Base-by-base conservation (phyloP, 768 basidiomycete genomes). In the Kwoniella shandongensis region DNA sequence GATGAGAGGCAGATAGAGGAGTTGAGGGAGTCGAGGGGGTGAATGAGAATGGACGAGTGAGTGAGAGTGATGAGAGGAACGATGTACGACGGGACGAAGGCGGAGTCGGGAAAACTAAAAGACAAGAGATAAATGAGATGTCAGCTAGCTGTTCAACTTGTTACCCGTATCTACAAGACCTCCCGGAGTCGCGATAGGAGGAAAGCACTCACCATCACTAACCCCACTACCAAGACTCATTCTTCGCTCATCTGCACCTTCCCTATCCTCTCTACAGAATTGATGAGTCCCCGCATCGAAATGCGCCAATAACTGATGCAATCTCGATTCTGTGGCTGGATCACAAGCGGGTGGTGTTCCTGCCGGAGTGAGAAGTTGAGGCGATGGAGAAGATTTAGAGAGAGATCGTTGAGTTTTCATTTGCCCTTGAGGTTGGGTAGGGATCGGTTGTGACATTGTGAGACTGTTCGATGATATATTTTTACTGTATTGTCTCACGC, bases 211-310 rank as follows among this genome's bases (percentile, higher is more conserved):
- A 60, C 59, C 52, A 30, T 60, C 51, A 54, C 58, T 42, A 3
- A 22, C n/a, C n/a, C n/a, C 48, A 51, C 48, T 44, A 17, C 59
- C 59, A 29, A 60, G 50, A n/a, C 51, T 53, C 52, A 45, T 54
- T 39, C 51, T 41, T 15, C 59, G 36, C 46, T 54, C 52, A 30
- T 44, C 52, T 7, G 46, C 44, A 26, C 27, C 35, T 32, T 62
- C 61, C 41, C 55, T 49, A 23, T 62, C 61, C 18, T 52, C 56
- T 18, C 56, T 38, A 46, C 48, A 51, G 42, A 62, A 58, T 18
- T 45, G 47, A 46, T 62, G 61, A 1, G 61, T 62, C 11, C 61
- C 61, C 29, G 56, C 50, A 18, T 62, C 61, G 36, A 56, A 54
- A 44, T 49, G 41, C 0, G 46, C 44, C 10, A 62, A 40, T 6